phyloP scores from a whole-genome alignment of 768 basidiomycete genomes.

The Auriscalpium vulgare region DNA sequence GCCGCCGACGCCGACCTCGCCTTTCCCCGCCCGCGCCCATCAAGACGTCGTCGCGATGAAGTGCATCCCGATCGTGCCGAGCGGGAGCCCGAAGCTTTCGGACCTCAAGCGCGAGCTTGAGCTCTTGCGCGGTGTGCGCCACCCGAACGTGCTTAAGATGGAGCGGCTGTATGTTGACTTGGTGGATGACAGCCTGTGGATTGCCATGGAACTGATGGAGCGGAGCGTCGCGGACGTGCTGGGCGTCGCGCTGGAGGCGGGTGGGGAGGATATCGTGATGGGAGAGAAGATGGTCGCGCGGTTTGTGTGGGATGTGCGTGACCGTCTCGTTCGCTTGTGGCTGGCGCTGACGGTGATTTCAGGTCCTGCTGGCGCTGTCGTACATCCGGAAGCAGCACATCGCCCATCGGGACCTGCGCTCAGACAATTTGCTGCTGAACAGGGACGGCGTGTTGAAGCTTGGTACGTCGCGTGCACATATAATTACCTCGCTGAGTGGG shows the following conservation, averaged over 20 bases:
- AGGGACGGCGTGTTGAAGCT: conserved; percentile 65
- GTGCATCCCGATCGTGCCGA: conserved; percentile 51
- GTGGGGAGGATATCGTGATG: conserved; percentile 58
- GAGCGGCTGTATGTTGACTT: conserved; percentile 67
- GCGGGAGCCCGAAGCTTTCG: conserved; percentile 51
- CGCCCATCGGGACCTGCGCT: conserved; percentile 78
- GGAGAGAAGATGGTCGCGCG: conserved; percentile 64
- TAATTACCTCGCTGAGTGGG: no score
- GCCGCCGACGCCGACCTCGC: conserved; percentile 11
- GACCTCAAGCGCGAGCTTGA: conserved; percentile 56
- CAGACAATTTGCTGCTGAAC: conserved; percentile 75
- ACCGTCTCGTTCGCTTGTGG: not conserved
- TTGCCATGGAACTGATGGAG: conserved; percentile 88
- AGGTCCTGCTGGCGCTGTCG: conserved; percentile 61
- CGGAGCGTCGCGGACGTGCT: conserved; percentile 79
- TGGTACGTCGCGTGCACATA: conserved; percentile 33
- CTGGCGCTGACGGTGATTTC: not conserved
- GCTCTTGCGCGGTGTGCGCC: conserved; percentile 47
- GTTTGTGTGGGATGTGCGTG: conserved; percentile 70
- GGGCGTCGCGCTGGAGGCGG: conserved; percentile 48
- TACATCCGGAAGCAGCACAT: conserved; percentile 60
- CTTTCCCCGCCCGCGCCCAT: not conserved
- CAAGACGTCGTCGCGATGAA: conserved; percentile 63
- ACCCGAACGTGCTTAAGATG: conserved; percentile 58
- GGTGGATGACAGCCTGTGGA: conserved; percentile 55